A percentile compares a stretch with the other conserved stretches of the same genome.
Evolutionary conservation across 768 basidiomycete species (phyloP).

Genomic region (Psilocybe azurescens): DNA sequence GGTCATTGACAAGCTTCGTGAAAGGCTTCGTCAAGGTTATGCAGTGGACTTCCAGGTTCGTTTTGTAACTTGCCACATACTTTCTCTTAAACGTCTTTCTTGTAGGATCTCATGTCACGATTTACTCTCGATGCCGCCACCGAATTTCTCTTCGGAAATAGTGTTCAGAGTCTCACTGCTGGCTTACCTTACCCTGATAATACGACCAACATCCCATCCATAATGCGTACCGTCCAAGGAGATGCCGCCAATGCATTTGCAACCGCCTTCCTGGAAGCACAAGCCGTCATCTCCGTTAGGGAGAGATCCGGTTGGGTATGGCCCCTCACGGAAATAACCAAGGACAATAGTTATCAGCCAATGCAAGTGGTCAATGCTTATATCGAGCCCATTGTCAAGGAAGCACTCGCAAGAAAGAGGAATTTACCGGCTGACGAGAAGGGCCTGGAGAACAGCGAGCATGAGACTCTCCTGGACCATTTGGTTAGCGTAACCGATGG

Average conservation of each 20-base stretch:
- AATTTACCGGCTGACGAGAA: conserved; percentile 27
- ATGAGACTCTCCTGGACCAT: conserved; percentile 60
- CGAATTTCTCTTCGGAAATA: conserved; percentile 67
- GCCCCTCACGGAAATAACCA: conserved; percentile 55
- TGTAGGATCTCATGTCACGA: conserved; percentile 59
- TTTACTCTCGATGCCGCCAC: conserved; percentile 73
- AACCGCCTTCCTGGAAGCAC: conserved; percentile 52
- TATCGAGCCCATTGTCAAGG: conserved; percentile 56
- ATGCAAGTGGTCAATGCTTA: conserved; percentile 61
- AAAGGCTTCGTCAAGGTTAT: conserved; percentile 52
- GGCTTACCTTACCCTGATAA: conserved; percentile 59
- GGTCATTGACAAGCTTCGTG: conserved; percentile 48
- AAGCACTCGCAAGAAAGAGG: conserved; percentile 50
- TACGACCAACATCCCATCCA: conserved; percentile 27
- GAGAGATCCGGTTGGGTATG: conserved; percentile 53
- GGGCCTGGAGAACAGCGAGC: conserved; percentile 39
- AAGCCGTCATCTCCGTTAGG: conserved; percentile 46
- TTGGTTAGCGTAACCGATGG: conserved; percentile 55
- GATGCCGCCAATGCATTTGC: conserved; percentile 49
- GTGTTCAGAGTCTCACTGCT: conserved; percentile 56
- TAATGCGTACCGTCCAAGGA: conserved; percentile 28
- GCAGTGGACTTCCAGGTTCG: conserved; percentile 64
- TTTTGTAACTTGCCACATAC: background rate
- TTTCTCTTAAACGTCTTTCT: background rate
- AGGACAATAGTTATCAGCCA: conserved; percentile 48